These are phyloP conservation scores for Fusarium sp. DNA, from an alignment of 2,329 filamentous ascomycete genomes.

Conservation along the genomic window DNA sequence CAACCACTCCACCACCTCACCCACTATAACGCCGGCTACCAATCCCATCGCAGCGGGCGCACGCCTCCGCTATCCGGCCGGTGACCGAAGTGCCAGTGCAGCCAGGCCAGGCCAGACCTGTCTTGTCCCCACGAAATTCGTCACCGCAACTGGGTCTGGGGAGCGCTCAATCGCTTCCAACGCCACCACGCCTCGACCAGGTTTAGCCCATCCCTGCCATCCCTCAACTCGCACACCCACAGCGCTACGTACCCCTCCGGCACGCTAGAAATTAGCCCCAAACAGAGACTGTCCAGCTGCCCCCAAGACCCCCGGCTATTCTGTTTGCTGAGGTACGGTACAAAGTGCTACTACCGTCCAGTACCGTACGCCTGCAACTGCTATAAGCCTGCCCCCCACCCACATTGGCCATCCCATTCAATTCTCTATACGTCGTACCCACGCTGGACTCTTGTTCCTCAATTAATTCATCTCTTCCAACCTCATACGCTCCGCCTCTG, in stretches of 20 bases:
- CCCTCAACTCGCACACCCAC: constrained; percentile 22
- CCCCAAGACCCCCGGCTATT: constrained; percentile 35
- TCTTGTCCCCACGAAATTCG: constrained; percentile 44
- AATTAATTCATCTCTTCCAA: constrained; percentile 25
- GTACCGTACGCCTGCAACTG: constrained; percentile 28
- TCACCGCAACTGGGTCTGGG: constrained; percentile 44
- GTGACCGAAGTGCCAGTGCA: constrained; percentile 38
- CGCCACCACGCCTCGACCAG: constrained; percentile 45
- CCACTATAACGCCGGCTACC: constrained; percentile 22
- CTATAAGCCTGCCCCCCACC: constrained; percentile 47
- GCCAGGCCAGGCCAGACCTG: constrained; percentile 20
- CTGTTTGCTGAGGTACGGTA: constrained; percentile 22
- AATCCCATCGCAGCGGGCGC: constrained; percentile 34
- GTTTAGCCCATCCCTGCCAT: constrained; percentile 39
- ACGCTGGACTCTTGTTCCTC: constrained; percentile 35
- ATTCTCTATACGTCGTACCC: constrained; percentile 40
- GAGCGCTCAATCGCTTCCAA: constrained; percentile 33
- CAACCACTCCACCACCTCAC: constrained; percentile 20
- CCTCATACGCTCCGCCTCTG: constrained; percentile 7
- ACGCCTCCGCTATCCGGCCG: constrained; percentile 38
- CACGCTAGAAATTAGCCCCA: constrained; percentile 43
- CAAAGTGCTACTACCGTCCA: constrained; percentile 1
- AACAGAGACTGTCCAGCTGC: constrained; percentile 43
- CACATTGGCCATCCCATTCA: constrained; percentile 43
- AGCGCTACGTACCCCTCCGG: constrained; percentile 33